Base-by-base conservation (phyloP, 2,329 filamentous ascomycete genomes). In the Rutstroemia sp. region DNA sequence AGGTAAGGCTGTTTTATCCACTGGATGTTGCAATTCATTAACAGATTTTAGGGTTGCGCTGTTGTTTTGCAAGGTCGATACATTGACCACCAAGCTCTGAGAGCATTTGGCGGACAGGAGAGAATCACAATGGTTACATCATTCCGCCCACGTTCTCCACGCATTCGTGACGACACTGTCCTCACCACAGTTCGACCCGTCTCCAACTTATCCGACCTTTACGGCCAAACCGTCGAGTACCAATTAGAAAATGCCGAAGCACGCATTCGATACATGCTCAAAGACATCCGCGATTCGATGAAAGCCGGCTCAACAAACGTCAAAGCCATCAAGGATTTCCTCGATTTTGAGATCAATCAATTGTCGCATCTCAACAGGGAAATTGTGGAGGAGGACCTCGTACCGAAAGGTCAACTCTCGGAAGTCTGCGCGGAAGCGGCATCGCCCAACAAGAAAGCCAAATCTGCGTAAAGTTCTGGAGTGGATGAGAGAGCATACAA, bases 51-150 rank as follows among this genome's bases (percentile, higher is more conserved):
- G 67, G 74, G 73, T 14, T 73, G 69, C 47, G 74, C 71, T 10
- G 71, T 76, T 19, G 64, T 77, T 14, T 67, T 77, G 16, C 75
- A 77, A 61, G 75, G 75, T 10, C 67, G 73, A 49, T 76, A 75
- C 54, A 75, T 77, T 57, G 69, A 70, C 25, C 75, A 77, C 59
- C 71, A 74, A 52, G 75, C 75, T 3, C 61, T 73, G 10, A 65
- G 65, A 19, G 74, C 73, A 1, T 69, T 69, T 8, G 73, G 74
- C 34, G 71, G 70, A 14, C 69, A 70, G 9, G 75, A 77, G 62
- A 71, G 75, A 30, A 72, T 77, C 59, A 76, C 74, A 2, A 74
- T 76, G 66, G 73, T 77, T 10, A 77, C 75, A 1, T 72, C 74
- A 0, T 75, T 76, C 63, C 67, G 75, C 14, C 72, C 74, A 16